Evolutionary conservation across 768 basidiomycete species (phyloP).

Genomic region (Pulveroboletus sp.): DNA sequence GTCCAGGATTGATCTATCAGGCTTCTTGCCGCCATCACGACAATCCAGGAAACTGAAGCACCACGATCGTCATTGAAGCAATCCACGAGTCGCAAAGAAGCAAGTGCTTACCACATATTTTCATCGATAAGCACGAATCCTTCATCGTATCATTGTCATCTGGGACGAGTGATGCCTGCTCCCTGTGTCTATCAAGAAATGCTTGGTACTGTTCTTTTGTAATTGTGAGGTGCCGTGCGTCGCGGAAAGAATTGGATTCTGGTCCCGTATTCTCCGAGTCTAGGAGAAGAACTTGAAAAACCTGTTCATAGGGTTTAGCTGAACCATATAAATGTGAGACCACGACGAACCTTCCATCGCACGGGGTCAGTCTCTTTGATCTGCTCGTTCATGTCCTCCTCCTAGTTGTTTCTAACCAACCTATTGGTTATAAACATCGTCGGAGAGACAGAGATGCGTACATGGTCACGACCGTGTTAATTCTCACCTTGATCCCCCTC

Average conservation of each 20-base stretch:
- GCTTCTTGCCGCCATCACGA: conserved; percentile 29
- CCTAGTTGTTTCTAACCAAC: conserved; percentile 27
- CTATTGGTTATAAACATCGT: not conserved
- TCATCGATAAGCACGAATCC: conserved; percentile 39
- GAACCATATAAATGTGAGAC: not conserved
- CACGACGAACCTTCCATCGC: conserved; percentile 34
- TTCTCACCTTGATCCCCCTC: conserved; percentile 32
- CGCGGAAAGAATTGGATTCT: conserved; percentile 24
- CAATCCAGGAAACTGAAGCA: conserved; percentile 30
- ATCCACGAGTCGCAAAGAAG: not conserved
- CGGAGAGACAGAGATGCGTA: conserved; percentile 2
- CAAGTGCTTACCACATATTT: conserved; percentile 29
- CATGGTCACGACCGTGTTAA: conserved; percentile 32
- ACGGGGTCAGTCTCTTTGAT: conserved; percentile 26
- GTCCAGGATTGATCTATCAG: conserved; percentile 11
- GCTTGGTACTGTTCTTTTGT: conserved; percentile 32
- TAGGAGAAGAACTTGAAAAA: conserved; percentile 30
- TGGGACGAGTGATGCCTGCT: conserved; percentile 29
- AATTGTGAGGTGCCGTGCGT: conserved; percentile 27
- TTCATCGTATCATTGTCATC: conserved; percentile 39
- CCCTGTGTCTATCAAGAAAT: conserved; percentile 31
- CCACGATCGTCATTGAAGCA: not conserved
- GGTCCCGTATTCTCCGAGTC: conserved; percentile 29
- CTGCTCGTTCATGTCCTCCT: conserved; percentile 35
- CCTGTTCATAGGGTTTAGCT: conserved; percentile 11